Percentiles rank a stretch among this genome's conserved stretches.
Conservation (phyloP, 208 protist genomes). For the Borovskyia barvae region DNA sequence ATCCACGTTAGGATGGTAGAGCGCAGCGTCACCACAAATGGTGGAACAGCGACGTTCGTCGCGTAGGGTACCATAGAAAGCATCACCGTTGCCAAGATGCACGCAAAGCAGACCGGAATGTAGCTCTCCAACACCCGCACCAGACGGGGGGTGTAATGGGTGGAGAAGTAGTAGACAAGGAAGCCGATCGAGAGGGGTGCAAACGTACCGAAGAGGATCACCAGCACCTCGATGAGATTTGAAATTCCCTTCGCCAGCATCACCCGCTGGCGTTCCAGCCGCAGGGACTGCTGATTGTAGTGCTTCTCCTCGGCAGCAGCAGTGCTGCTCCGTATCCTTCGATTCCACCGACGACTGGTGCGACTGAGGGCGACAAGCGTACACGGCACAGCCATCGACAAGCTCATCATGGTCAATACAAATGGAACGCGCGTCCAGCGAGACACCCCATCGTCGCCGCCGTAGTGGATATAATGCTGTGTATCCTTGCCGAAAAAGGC, state of each 20-base stretch:
- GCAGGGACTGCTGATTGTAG: not conserved
- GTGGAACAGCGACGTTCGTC: constrained; percentile 36
- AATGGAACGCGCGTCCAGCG: constrained; percentile 54
- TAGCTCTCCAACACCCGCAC: constrained; percentile 28
- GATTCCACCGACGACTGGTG: constrained; percentile 50
- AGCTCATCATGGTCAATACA: constrained; percentile 51
- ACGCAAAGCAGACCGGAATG: constrained; percentile 28
- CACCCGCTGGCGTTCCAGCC: not conserved
- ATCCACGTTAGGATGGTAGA: constrained; percentile 42
- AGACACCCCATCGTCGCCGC: not conserved
- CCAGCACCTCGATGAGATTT: constrained; percentile 52
- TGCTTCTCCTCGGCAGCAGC: not conserved
- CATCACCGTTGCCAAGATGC: constrained; percentile 29
- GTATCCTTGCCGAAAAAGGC: constrained; percentile 28
- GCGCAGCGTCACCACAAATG: constrained; percentile 34
- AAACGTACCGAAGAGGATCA: constrained; percentile 39
- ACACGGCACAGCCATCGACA: constrained; percentile 60
- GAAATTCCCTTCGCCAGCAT: constrained; percentile 24
- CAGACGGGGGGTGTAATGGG: constrained; percentile 43
- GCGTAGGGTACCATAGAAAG: constrained; percentile 66
- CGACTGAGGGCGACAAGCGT: constrained; percentile 62
- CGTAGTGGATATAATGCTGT: constrained; percentile 11
- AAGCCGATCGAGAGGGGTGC: constrained; percentile 38
- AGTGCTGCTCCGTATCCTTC: not conserved
- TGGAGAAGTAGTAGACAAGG: constrained; percentile 45